Base-by-base conservation (phyloP, 2,329 filamentous ascomycete genomes). In the Fusarium newnesense region DNA sequence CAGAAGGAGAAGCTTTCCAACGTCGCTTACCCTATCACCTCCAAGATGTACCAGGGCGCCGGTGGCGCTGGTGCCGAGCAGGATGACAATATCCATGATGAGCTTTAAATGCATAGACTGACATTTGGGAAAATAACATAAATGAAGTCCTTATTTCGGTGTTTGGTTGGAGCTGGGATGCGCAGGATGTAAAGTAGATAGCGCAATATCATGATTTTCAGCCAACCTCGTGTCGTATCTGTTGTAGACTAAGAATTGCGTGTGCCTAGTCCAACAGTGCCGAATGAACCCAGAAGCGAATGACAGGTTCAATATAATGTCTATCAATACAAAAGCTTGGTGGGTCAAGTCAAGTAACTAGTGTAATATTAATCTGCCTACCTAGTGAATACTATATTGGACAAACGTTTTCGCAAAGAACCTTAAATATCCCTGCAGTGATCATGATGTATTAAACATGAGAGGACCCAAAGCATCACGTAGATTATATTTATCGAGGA, bases 1-100 rank as follows among this genome's bases (percentile, higher is more conserved):
- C 96, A 98, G 89, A 97, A 97, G 89, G 96, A 99, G 93, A 98
- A 98, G 90, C 90, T 99, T 77, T 97, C 94, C 79, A 93, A 93
- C 84, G 94, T 98, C 75, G 96, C 96, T 61, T 98, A 98, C 88
- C 96, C 96, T 77, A 99, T 99, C 87, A 99, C 96, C 79, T 97
- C 94, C 88, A 99, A 99, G 91, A 90, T 98, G 80, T 98, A 98
- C 88, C 84, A 87, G 78, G 87, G 88, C 78, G 92, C 89, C 21
- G 64, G 64, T 46, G 64, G 63, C 76, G 90, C 88, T 73, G 89
- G 87, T 76, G 89, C 87, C 67, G 77, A 74, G 66, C 88, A 85
- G 72, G 93, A 91, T 70, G 93, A 95, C 76, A 93, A 91, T 84
- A 89, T 84, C 75, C 93, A 95, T 84, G 93, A 95, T 81, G 93